Evolutionary conservation across 208 protist species (phyloP).

Genomic region (Acanthamoeba sp.): DNA sequence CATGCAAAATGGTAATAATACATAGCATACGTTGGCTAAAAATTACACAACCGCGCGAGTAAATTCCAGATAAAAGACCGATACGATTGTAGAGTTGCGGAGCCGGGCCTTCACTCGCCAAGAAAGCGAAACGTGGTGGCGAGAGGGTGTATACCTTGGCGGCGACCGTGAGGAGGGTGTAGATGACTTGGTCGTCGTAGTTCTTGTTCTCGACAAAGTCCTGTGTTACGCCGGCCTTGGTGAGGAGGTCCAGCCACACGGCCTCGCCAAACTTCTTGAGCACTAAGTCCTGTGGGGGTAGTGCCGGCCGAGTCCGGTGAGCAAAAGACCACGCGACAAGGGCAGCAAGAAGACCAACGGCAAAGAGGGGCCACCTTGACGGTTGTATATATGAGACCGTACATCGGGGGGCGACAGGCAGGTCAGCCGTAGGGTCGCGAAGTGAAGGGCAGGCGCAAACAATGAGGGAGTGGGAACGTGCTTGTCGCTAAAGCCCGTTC

Average conservation of each 20-base stretch:
- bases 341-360: background rate
- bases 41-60: too few species aligned
- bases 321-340: background rate
- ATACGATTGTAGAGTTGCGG: too few species aligned
- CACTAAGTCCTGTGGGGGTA: constrained; percentile 69
- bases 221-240: constrained; percentile 20
- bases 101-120: too few species aligned
- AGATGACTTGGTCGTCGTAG: constrained; percentile 41
- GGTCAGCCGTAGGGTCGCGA: too few species aligned
- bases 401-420: background rate
- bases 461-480: too few species aligned
- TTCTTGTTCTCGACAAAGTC: constrained; percentile 56
- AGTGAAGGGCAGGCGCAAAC: too few species aligned
- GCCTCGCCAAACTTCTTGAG: constrained; percentile 65
- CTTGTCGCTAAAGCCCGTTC: too few species aligned
- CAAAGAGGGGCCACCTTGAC: background rate
- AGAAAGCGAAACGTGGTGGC: background rate
- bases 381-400: constrained; percentile 58
- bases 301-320: too few species aligned
- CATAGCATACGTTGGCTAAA: too few species aligned
- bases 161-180: constrained; percentile 46
- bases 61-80: too few species aligned
- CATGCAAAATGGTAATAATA: background rate
- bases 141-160: background rate
- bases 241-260: constrained; percentile 23